A percentile compares a stretch with the other conserved stretches of the same genome.
These are phyloP conservation scores for Fusarium incarnatum DNA, from an alignment of 2,329 filamentous ascomycete species.

Conservation along the genomic window DNA sequence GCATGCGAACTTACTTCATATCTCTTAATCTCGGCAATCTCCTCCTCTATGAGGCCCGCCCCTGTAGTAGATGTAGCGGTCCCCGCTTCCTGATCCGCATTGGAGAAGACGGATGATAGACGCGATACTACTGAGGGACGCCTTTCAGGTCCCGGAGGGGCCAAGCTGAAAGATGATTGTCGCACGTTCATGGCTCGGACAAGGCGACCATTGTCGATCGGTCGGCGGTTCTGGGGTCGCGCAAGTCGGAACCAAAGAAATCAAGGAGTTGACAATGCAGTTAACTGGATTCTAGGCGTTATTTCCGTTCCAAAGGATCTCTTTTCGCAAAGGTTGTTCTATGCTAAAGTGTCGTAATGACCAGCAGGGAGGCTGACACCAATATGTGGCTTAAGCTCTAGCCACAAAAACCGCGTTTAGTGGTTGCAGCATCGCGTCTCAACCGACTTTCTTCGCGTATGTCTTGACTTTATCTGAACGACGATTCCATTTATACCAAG, in stretches of 20 bases:
- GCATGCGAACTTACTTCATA: conserved; percentile 74
- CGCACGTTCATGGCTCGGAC: conserved; percentile 60
- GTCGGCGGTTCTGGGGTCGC: conserved; percentile 12
- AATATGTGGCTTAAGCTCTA: conserved; percentile 44
- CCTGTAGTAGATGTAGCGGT: conserved; percentile 63
- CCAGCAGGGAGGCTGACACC: conserved; percentile 28
- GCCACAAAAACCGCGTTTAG: conserved; percentile 47
- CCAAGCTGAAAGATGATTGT: conserved; percentile 63
- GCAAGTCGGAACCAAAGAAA: neutral
- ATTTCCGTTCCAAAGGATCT: neutral
- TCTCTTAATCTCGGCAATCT: conserved; percentile 97
- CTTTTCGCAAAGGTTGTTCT: conserved; percentile 20
- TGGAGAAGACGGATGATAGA: conserved; percentile 75
- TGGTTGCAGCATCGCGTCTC: conserved; percentile 45
- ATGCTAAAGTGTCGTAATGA: conserved; percentile 27
- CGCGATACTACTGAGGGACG: conserved; percentile 72
- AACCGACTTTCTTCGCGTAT: conserved; percentile 11
- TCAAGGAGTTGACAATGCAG: neutral
- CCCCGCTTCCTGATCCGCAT: conserved; percentile 68
- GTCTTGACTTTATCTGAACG: conserved; percentile 7
- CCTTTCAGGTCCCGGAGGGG: conserved; percentile 53
- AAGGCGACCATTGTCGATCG: conserved; percentile 55
- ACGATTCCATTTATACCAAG: neutral
- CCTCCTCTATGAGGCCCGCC: conserved; percentile 84
- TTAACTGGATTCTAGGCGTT: neutral